Evolutionary conservation across 306 rosid genomes (phyloP), one percentile per base, ranked within the genome.

Genomic region (Cicer bijugum): DNA sequence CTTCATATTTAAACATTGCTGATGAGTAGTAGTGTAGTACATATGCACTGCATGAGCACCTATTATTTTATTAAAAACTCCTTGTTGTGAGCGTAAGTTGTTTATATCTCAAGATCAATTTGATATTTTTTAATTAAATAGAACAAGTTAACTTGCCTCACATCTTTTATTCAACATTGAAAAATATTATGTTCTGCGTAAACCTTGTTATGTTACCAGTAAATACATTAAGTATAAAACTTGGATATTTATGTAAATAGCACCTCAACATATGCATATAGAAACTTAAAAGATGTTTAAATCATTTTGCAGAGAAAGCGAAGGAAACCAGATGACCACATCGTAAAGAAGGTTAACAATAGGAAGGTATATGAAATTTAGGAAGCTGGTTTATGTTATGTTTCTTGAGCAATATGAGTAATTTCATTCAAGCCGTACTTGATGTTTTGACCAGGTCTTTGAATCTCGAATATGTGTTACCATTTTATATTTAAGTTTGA

Each of bases 251-350:
- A 12, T 61, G 39, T 33, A 35, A 53, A 33, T 45, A 3, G 23
- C 12, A 15, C 53, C 48, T 76, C 52, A 23, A 6, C 10, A 1
- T 45, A 52, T 77, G 45, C 74, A 47, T 64, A 80, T 71, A 17
- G 58, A 83, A 79, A 70, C 68, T 69, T 68, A 64, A 75, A 67
- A 38, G 61, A 45, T 43, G 14, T 60, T 69, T 42, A 33, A 76
- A 79, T 74, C 71, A 35, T 52, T 79, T 87, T 76, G 75, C 88
- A 92, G 98, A 83, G 92, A 78, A 92, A 90, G 84, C 86, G 95
- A 69, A 87, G 98, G 84, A 90, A 92, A 84, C 66, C 89, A 12
- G 95, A 90, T 46, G 92, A 92, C 10, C 83, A 82, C 79, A 80
- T 82, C 62, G 91, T 84, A 58, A 92, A 88, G 87, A 90, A 87